Evolutionary conservation across 768 basidiomycete species (phyloP).

Genomic region (Tulasnella sp.): DNA sequence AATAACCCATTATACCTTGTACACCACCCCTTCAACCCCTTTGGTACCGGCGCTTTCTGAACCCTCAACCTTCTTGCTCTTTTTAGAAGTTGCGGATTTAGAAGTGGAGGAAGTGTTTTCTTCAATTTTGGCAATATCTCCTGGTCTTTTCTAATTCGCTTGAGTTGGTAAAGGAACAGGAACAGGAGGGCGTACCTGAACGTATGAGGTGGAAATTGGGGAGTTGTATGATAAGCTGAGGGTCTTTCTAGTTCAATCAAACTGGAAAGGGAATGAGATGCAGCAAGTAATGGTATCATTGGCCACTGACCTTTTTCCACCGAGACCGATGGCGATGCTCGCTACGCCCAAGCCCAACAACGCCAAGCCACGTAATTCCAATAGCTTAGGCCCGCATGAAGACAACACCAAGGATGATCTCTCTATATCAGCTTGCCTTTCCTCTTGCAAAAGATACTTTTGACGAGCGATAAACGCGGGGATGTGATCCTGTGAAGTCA

Average conservation of each 20-base stretch:
- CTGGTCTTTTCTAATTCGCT: constrained; percentile 39
- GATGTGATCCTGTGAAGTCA: constrained; percentile 24
- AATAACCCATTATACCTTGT: constrained; percentile 40
- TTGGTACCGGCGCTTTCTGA: not conserved
- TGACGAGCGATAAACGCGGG: constrained; percentile 55
- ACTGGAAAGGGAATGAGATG: constrained; percentile 30
- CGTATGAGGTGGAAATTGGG: constrained; percentile 71
- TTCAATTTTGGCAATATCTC: constrained; percentile 80
- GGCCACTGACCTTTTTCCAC: constrained; percentile 67
- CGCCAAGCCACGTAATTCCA: constrained; percentile 82
- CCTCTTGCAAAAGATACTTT: constrained; percentile 47
- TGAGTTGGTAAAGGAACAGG: not conserved
- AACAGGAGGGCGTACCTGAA: constrained; percentile 41
- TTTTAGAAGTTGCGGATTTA: constrained; percentile 12
- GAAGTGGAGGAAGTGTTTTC: constrained; percentile 44
- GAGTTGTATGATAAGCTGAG: constrained; percentile 57
- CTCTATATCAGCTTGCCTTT: constrained; percentile 76
- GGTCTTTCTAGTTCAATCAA: constrained; percentile 79
- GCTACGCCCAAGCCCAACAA: constrained; percentile 58
- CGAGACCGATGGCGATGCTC: constrained; percentile 69
- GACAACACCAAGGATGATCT: constrained; percentile 65
- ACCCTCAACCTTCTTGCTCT: constrained; percentile 9
- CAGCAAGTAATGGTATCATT: not conserved
- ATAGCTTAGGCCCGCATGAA: constrained; percentile 66
- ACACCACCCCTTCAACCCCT: constrained; percentile 68